Conservation (phyloP, 345 rosid genomes). For the Linum trigynum region DNA sequence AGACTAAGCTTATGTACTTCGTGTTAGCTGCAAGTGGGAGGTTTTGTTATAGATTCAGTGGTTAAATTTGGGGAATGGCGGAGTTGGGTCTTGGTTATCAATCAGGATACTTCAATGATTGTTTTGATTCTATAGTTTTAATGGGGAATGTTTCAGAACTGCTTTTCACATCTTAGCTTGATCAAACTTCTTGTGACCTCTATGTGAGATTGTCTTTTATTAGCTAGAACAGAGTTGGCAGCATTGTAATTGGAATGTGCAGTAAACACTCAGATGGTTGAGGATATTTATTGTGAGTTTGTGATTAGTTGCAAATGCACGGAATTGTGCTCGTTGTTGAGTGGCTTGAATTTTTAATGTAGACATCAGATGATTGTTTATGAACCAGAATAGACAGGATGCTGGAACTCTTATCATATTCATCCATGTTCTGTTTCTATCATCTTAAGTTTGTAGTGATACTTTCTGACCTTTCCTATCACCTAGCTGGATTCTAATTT, state of each 20-base stretch:
- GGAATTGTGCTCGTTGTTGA: too few relatives aligned
- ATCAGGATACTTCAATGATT: not conserved
- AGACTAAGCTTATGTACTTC: too few relatives aligned
- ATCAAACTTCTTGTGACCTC: not conserved
- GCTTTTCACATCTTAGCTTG: not conserved
- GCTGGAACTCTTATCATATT: not conserved
- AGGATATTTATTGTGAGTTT: too few relatives aligned
- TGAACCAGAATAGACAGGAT: not conserved
- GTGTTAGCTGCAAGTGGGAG: too few relatives aligned
- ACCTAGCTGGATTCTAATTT: not conserved
- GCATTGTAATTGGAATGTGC: too few relatives aligned
- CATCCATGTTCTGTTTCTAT: not conserved
- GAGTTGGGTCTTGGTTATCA: not conserved
- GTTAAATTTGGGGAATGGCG: not conserved
- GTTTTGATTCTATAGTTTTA: not conserved
- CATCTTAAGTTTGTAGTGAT: not conserved
- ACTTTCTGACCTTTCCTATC: not conserved
- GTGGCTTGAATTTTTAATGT: too few relatives aligned
- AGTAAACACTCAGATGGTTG: too few relatives aligned
- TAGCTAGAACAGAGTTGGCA: not conserved
- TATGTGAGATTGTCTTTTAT: not conserved
- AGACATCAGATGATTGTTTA: too few relatives aligned
- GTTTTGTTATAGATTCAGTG: too few relatives aligned
- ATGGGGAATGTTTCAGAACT: not conserved
- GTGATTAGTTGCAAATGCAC: too few relatives aligned